Evolutionary conservation across 2,329 filamentous ascomycete species (phyloP), one percentile per base, ranked within the genome.

Genomic region (Pseudovirgaria hyperparasitica): DNA sequence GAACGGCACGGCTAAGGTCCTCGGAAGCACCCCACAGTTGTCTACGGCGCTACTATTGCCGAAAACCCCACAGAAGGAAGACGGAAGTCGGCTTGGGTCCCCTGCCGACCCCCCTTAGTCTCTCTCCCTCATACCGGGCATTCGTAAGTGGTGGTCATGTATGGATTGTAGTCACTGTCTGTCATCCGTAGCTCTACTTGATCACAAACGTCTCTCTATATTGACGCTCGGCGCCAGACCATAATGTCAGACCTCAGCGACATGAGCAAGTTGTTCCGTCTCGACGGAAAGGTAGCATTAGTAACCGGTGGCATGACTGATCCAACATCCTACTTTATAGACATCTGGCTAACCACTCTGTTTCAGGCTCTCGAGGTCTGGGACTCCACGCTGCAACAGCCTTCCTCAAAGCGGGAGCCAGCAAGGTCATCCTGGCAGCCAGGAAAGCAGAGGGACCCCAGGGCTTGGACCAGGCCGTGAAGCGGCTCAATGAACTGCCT

Each of bases 321-420:
- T 23, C n/a, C n/a, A 21, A 9, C 16, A 20, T 8, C 19, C 12
- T 6, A 20, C 4, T 15, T 19, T 22, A 17, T 15, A 16, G 7
- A 11, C 17, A 16, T 25, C 8, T 15, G 15, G 25, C 9, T 28
- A 8, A 19, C 24, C 14, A 12, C 17, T 22, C 9, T 12, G 22
- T 19, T 15, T 15, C 22, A 58, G 56, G 56, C 15, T 56, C 53
- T 2, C 42, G 53, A 39, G 54, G 54, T 2, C 40, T 57, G 12
- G 52, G 53, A 10, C 45, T 56, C 8, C 49, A 55, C 21, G 43
- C 52, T 6, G 54, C 54, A 5, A 53, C 51, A 3, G 53, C 47
- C 0, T 54, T 58, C 23, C 46, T 57, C 6, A 44, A 52, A 16
- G 54, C 54, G 9, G 54, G 55, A 8, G 52, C 50, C n/a, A 45